These are phyloP conservation scores for Porcisia hertigi DNA, from an alignment of 208 protist species.

Conservation along the genomic window DNA sequence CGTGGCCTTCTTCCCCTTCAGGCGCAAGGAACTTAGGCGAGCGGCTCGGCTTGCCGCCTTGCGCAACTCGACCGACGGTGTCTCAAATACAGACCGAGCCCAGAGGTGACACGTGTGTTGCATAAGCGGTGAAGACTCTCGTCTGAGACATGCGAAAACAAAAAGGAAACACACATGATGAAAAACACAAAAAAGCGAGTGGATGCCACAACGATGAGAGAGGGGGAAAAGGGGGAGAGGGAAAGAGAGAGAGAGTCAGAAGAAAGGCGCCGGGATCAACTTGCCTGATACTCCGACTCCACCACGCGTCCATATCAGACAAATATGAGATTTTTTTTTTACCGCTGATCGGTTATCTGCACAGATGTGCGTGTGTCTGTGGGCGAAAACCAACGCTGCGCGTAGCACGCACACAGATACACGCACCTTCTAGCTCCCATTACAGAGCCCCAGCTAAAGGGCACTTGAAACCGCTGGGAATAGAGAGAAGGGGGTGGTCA, in stretches of 20 bases:
- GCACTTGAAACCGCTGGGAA: no score
- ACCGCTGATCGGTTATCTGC: background rate
- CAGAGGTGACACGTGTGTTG: background rate
- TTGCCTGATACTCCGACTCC: background rate
- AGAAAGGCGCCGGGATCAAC: background rate
- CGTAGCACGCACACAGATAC: background rate
- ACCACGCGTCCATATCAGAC: background rate
- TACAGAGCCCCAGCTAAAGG: background rate
- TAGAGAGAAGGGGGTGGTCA: background rate
- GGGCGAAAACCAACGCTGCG: background rate
- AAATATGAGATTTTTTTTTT: background rate
- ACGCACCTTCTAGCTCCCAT: background rate
- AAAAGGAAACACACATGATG: background rate
- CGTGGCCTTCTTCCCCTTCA: constrained; percentile 2
- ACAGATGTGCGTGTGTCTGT: background rate
- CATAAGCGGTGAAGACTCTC: background rate
- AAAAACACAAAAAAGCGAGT: background rate
- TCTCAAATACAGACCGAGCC: constrained; percentile 7
- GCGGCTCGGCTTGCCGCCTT: constrained; percentile 16
- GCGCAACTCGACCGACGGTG: constrained; percentile 16
- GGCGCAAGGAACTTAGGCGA: constrained; percentile 5
- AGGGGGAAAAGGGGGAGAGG: background rate
- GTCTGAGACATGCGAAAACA: background rate
- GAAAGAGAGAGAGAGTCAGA: background rate
- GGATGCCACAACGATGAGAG: background rate